phyloP scores from a whole-genome alignment of 1,139 yeast species.

The Geotrichum reessii region DNA sequence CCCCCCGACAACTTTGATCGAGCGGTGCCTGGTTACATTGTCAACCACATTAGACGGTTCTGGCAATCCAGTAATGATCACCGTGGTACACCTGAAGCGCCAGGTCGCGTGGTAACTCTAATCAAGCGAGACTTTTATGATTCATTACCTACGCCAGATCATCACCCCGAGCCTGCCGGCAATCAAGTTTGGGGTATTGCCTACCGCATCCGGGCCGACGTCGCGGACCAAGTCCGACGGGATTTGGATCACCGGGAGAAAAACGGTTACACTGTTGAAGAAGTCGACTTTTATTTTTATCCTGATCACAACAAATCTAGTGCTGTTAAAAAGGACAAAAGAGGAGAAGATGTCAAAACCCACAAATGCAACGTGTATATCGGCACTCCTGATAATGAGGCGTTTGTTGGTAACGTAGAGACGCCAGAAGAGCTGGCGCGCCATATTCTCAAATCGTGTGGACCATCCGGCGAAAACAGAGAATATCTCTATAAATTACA shows the following conservation, averaged over 20 bases:
- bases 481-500: slow-evolving; percentile 61
- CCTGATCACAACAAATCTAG: slow-evolving; percentile 31
- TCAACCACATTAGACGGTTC: slow-evolving; percentile 74
- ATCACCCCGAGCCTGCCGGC: slow-evolving; percentile 40
- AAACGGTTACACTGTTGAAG: slow-evolving; percentile 74
- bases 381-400: slow-evolving; percentile 73
- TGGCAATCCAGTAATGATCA: slow-evolving; percentile 93
- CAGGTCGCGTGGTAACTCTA: slow-evolving; percentile 85
- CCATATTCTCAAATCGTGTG: slow-evolving; percentile 51
- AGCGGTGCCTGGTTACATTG: slow-evolving; percentile 65
- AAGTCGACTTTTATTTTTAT: slow-evolving; percentile 57
- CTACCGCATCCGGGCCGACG: slow-evolving; percentile 65
- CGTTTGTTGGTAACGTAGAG: slow-evolving; percentile 79
- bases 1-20: slow-evolving; percentile 74
- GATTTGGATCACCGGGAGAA: slow-evolving; percentile 80
- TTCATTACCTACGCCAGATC: slow-evolving; percentile 32
- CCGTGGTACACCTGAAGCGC: slow-evolving; percentile 76
- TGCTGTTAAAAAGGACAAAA: slow-evolving; percentile 2
- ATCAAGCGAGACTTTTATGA: slow-evolving; percentile 51
- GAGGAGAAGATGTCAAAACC: slow-evolving; percentile 21
- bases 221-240: slow-evolving; percentile 55
- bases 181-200: slow-evolving; percentile 80
- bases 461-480: slow-evolving; percentile 76
- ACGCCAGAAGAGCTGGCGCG: slow-evolving; percentile 48
- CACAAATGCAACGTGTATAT: slow-evolving; percentile 60